These are phyloP conservation scores for Arachis monticola DNA, from an alignment of 331 rosid genomes.

Conservation along the genomic window DNA sequence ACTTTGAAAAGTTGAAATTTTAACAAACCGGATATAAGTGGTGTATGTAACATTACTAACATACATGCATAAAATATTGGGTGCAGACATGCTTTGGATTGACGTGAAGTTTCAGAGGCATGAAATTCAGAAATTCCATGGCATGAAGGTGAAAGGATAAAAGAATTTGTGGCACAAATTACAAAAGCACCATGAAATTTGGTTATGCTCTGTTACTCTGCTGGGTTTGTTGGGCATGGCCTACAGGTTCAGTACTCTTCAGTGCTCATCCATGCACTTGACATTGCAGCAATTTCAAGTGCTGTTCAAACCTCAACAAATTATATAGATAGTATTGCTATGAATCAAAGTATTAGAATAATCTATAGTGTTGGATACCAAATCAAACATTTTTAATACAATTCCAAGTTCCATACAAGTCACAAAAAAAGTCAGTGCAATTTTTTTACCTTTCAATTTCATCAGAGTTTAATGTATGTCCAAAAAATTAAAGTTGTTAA, in stretches of 20 bases:
- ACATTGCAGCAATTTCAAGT: conserved; percentile 31
- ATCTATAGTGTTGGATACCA: neutral
- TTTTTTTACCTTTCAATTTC: neutral
- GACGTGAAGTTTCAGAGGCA: conserved; percentile 51
- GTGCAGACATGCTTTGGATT: conserved; percentile 45
- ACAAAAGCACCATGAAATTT: conserved; percentile 40
- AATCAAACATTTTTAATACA: neutral
- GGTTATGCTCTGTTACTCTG: conserved; percentile 36
- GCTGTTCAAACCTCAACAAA: neutral
- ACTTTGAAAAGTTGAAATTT: too few species aligned
- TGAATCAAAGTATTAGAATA: neutral
- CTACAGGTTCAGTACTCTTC: conserved; percentile 35
- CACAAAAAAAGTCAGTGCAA: neutral
- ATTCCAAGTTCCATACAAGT: neutral
- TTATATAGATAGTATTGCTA: neutral
- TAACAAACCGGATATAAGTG: too few species aligned
- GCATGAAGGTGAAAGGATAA: conserved; percentile 25
- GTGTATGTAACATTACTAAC: too few species aligned
- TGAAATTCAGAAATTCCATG: conserved; percentile 27
- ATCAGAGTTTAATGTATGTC: too few species aligned
- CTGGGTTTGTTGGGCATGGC: conserved; percentile 55
- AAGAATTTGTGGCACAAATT: conserved; percentile 26
- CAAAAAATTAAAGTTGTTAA: too few species aligned
- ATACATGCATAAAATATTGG: neutral
- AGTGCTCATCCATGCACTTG: conserved; percentile 15